Evolutionary conservation across 2,329 filamentous ascomycete species (phyloP).

Genomic region (Apiospora rasikravindrae): DNA sequence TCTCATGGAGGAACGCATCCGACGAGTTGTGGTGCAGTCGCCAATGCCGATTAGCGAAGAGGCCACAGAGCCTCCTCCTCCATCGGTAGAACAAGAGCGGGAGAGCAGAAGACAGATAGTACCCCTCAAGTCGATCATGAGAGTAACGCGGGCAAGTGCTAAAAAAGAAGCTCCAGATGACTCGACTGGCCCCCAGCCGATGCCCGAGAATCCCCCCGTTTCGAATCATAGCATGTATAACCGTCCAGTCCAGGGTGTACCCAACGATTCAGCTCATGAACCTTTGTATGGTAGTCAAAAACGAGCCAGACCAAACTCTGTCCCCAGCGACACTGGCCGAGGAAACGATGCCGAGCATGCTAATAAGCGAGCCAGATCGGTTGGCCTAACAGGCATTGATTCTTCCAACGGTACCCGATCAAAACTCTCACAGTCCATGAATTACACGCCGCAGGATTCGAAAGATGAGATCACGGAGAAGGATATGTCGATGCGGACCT

Average conservation of each 20-base stretch:
- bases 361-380: slow-evolving; percentile 12
- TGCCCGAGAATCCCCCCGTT: background rate
- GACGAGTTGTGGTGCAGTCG: slow-evolving; percentile 22
- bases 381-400: background rate
- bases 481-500: slow-evolving; percentile 13
- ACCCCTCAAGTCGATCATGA: slow-evolving; percentile 20
- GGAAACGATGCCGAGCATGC: slow-evolving; percentile 19
- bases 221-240: slow-evolving; percentile 13
- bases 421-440: slow-evolving; percentile 28
- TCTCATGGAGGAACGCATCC: background rate
- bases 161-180: background rate
- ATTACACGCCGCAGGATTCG: slow-evolving; percentile 12
- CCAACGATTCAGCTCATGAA: background rate
- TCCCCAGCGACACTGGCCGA: background rate
- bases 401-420: slow-evolving; percentile 27
- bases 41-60: slow-evolving; percentile 15
- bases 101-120: slow-evolving; percentile 5
- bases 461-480: slow-evolving; percentile 15
- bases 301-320: background rate
- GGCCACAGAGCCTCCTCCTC: background rate
- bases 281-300: background rate
- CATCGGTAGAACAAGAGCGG: slow-evolving; percentile 22
- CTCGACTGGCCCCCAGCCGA: background rate
- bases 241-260: background rate
- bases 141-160: slow-evolving; percentile 9